Base-by-base conservation (phyloP, 352 stramenopile species). In the Phytophthora cryptogea region DNA sequence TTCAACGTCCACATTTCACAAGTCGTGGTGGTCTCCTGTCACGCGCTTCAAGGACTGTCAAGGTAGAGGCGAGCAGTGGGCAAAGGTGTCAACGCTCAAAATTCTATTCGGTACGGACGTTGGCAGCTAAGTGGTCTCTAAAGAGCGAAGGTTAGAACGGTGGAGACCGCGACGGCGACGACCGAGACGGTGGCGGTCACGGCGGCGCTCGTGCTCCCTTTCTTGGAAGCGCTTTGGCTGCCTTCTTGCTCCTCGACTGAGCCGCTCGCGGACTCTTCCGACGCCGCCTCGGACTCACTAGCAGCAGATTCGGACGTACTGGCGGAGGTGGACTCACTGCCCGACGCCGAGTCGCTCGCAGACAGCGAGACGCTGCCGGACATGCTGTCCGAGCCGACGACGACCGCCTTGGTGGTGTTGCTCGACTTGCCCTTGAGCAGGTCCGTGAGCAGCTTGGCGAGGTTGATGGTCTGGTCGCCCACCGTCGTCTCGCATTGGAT, bases 371-470 rank as follows among this genome's bases (percentile, higher is more conserved):
- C 59, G 37, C 56, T 69, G 9, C 61, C 54, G 4, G 64, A 69
- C 26, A 58, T 72, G 50, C 66, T 81, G 50, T 46, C 50, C 17
- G 68, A 66, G 8, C 54, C 59, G 48, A 61, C 50, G 4, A 53
- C 39, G 10, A 16, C 55, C 0, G 45, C 43, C 20, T 84, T 71
- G 10, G 78, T 86, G 60, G 73, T 73, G 70, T 90, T 88, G 59
- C 80, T 76, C 7, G 78, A 86, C 54, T 88, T 51, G 26, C 80
- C 80, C 26, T 59, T 83, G 11, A 88, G 66, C 16, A 88, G 49
- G 3, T 78, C 74, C 27, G 71, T 72, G 31, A 90, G 56, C 41
- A 90, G 62, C 23, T 49, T 39, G 14, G 59, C 66, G 37, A 88
- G 76, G 49, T 53, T 42, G 51, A 83, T 60, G 32, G 73, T 72